phyloP scores from a whole-genome alignment of 2,329 filamentous ascomycete species.

The Colletotrichum sp. region DNA sequence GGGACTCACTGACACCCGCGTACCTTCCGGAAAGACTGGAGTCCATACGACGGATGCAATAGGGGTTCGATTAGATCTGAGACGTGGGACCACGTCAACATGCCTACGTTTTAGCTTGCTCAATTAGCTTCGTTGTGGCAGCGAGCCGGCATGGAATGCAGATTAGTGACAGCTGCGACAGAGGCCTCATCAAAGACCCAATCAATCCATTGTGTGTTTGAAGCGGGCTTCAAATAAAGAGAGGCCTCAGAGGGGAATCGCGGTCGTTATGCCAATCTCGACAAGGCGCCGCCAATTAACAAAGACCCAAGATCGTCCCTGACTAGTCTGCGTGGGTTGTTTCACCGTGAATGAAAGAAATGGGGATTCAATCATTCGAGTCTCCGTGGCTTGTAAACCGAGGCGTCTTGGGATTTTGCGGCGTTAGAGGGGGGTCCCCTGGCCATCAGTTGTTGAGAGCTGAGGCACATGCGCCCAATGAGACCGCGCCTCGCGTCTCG shows the following conservation, averaged over 20 bases:
- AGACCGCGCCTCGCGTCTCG: conserved; percentile 11
- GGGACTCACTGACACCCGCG: background rate
- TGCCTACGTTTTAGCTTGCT: background rate
- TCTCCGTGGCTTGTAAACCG: background rate
- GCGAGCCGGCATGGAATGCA: background rate
- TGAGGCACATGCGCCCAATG: background rate
- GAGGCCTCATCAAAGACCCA: background rate
- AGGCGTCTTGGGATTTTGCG: background rate
- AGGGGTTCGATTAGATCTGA: conserved; percentile 14
- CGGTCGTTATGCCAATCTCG: background rate
- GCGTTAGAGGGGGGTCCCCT: background rate
- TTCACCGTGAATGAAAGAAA: conserved; percentile 18
- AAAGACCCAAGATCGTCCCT: background rate
- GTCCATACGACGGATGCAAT: background rate
- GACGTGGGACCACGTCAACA: background rate
- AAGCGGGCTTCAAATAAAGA: background rate
- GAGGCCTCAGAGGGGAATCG: background rate
- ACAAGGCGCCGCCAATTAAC: conserved; percentile 2
- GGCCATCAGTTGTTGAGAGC: background rate
- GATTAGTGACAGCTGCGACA: background rate
- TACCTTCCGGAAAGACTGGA: background rate
- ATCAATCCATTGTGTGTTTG: background rate
- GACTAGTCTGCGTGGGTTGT: conserved; percentile 15
- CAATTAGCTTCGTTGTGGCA: background rate
- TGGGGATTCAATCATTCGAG: background rate